Evolutionary conservation across 2,329 filamentous ascomycete species (phyloP).

Genomic region (Arthrobotrys entomopaga): DNA sequence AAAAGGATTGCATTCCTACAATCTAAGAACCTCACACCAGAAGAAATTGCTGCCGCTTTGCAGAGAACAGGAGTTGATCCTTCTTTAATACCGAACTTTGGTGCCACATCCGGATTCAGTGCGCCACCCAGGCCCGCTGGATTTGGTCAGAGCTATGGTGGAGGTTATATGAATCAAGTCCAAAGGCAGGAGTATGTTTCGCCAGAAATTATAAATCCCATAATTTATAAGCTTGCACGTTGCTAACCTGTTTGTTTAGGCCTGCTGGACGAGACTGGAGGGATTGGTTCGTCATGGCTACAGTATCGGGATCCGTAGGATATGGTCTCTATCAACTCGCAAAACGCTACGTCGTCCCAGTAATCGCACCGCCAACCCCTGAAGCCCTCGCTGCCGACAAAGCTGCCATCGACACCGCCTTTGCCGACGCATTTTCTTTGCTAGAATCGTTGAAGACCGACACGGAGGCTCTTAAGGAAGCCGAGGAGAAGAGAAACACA

Average conservation of each 20-base stretch:
- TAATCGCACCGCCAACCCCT: conserved; percentile 91
- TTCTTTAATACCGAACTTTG: conserved; percentile 63
- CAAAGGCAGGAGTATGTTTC: conserved; percentile 51
- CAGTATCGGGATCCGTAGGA: conserved; percentile 85
- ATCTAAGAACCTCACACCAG: conserved; percentile 95
- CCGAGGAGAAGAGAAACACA: conserved; percentile 84
- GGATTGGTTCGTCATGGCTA: conserved; percentile 99
- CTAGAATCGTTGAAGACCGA: conserved; percentile 93
- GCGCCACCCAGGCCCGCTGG: conserved; percentile 65
- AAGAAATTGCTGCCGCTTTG: conserved; percentile 89
- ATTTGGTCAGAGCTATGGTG: conserved; percentile 60
- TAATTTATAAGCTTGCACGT: no score
- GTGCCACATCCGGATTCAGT: conserved; percentile 64
- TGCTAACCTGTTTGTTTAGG: conserved; percentile 51
- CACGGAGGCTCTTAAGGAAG: conserved; percentile 84
- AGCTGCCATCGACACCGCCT: conserved; percentile 88
- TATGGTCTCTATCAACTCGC: conserved; percentile 89
- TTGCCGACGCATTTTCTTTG: conserved; percentile 88
- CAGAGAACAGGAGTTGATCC: conserved; percentile 75
- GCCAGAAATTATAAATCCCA: neutral
- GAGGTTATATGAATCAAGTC: conserved; percentile 45
- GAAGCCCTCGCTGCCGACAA: conserved; percentile 96
- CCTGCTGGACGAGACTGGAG: conserved; percentile 78
- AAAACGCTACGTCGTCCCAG: conserved; percentile 90
- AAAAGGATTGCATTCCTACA: conserved; percentile 92